A percentile compares a stretch with the other conserved stretches of the same genome.
Conservation (phyloP, 345 rosid genomes). For the Lepidium aucheri region DNA sequence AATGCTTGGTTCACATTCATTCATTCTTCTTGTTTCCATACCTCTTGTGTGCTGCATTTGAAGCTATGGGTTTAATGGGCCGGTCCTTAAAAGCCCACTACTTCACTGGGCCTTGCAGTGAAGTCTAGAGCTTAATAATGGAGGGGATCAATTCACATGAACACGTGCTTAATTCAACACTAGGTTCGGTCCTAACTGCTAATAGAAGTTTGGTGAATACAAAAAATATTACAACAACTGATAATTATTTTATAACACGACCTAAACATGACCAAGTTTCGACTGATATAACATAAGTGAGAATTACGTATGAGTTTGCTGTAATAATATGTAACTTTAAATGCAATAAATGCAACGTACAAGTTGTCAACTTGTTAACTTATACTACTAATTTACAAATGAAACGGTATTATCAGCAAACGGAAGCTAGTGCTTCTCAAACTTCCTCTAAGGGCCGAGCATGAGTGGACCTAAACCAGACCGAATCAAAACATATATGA, state of each 20-base stretch:
- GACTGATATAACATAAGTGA: neutral
- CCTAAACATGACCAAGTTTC: neutral
- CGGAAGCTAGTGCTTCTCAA: too few relatives aligned
- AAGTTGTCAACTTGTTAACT: conserved; percentile 2
- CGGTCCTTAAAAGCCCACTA: neutral
- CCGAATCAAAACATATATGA: too few relatives aligned
- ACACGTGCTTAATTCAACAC: neutral
- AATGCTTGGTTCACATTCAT: neutral
- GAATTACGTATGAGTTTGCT: neutral
- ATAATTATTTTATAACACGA: neutral
- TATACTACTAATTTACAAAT: neutral
- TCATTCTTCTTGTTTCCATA: too few relatives aligned
- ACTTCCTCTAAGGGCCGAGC: too few relatives aligned
- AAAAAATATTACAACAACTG: neutral
- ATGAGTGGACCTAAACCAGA: too few relatives aligned
- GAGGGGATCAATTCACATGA: neutral
- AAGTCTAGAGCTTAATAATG: neutral
- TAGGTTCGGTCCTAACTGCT: neutral
- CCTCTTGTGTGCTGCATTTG: neutral
- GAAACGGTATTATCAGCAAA: neutral
- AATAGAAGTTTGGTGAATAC: neutral
- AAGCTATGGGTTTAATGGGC: neutral
- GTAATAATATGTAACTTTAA: neutral
- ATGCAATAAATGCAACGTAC: neutral
- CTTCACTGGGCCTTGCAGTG: neutral